Conservation (phyloP, 768 basidiomycete genomes). For the Chalciporus piperatus region DNA sequence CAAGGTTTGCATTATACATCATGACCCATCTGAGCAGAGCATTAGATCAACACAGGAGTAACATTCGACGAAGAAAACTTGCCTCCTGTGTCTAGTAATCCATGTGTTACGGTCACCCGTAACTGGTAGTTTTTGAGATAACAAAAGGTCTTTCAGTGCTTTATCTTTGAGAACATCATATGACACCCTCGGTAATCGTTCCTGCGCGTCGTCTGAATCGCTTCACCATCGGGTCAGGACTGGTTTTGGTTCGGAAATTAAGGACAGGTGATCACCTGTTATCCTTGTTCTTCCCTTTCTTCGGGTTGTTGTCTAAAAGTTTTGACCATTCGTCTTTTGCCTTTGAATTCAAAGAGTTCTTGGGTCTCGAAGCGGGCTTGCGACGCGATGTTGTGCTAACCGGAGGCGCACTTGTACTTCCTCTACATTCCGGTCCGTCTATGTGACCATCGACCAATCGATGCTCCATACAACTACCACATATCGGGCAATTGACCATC, state of each 20-base stretch:
- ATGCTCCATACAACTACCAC: constrained; percentile 43
- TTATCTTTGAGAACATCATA: constrained; percentile 65
- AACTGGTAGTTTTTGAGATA: constrained; percentile 46
- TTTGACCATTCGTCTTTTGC: constrained; percentile 42
- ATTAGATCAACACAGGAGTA: background rate
- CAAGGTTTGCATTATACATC: constrained; percentile 69
- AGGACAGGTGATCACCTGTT: constrained; percentile 14
- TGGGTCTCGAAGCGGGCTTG: constrained; percentile 13
- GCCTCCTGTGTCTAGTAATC: constrained; percentile 62
- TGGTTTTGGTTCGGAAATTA: background rate
- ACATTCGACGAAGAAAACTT: constrained; percentile 4
- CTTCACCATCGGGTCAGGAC: constrained; percentile 17
- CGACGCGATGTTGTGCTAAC: constrained; percentile 15
- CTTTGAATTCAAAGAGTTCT: constrained; percentile 23
- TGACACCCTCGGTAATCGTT: constrained; percentile 59
- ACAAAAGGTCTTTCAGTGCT: constrained; percentile 54
- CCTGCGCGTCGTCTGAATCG: constrained; percentile 34
- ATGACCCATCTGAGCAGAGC: constrained; percentile 56
- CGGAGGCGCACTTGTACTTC: background rate
- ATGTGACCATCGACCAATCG: constrained; percentile 62
- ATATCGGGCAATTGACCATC: constrained; percentile 62
- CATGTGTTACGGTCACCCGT: constrained; percentile 51
- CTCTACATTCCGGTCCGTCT: constrained; percentile 48
- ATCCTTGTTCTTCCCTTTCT: constrained; percentile 45
- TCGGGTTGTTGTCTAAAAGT: constrained; percentile 30